Percentiles rank a stretch among this genome's conserved stretches.
phyloP scores from a whole-genome alignment of 768 basidiomycete genomes.

The Leucosporidium scottii region DNA sequence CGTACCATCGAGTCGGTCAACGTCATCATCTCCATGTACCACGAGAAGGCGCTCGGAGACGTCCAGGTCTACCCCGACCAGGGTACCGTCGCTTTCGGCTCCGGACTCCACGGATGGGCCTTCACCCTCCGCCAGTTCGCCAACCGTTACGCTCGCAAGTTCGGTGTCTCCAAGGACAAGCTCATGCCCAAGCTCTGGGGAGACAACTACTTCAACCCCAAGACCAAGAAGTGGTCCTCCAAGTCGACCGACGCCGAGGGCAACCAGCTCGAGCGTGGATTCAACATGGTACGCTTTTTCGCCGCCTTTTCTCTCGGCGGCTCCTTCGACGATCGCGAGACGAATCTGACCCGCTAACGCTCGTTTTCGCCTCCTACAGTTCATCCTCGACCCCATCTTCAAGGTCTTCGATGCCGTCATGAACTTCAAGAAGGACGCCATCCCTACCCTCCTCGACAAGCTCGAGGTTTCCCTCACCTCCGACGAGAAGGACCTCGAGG shows the following conservation, averaged over 20 bases:
- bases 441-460: constrained; percentile 81
- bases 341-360: background rate
- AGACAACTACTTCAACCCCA: constrained; percentile 98
- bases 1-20: constrained; percentile 97
- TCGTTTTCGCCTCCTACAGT: constrained; percentile 42
- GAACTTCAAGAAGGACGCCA: constrained; percentile 96
- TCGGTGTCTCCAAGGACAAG: constrained; percentile 97
- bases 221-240: constrained; percentile 92
- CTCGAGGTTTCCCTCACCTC: constrained; percentile 81
- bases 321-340: background rate
- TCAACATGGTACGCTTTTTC: constrained; percentile 56
- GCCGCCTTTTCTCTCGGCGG: background rate
- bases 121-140: constrained; percentile 99
- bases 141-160: constrained; percentile 88
- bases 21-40: constrained; percentile 96
- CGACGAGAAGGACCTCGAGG: constrained; percentile 88
- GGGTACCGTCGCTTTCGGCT: constrained; percentile 97
- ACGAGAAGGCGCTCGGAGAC: constrained; percentile 87
- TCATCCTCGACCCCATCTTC: constrained; percentile 99
- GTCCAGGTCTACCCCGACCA: constrained; percentile 98
- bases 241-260: constrained; percentile 67
- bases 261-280: constrained; percentile 91
- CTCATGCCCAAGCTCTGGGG: constrained; percentile 98
- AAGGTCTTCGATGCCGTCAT: constrained; percentile 96
- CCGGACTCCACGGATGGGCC: constrained; percentile 99